A percentile compares a stretch with the other conserved stretches of the same genome.
phyloP scores from a whole-genome alignment of 768 basidiomycete species.

The Tricholoma terreum region DNA sequence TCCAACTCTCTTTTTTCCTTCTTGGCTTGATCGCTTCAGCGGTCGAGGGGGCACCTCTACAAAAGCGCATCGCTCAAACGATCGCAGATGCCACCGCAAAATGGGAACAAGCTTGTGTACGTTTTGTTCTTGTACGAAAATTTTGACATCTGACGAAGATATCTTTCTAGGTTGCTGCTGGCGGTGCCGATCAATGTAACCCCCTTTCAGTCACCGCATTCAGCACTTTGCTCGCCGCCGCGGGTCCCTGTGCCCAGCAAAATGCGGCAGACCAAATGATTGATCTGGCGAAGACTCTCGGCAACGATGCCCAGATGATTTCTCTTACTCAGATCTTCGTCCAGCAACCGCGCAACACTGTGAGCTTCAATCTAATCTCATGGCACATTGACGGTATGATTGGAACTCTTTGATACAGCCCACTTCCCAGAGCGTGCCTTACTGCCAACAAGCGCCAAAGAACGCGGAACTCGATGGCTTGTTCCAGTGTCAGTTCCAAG shows the following conservation, averaged over 20 bases:
- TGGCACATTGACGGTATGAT: background rate
- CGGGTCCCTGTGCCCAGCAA: conserved; percentile 54
- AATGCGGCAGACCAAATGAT: conserved; percentile 53
- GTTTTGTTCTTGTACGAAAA: conserved; percentile 12
- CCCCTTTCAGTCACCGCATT: conserved; percentile 53
- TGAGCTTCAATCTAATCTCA: conserved; percentile 19
- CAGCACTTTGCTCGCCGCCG: conserved; percentile 54
- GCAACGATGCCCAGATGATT: conserved; percentile 47
- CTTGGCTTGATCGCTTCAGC: conserved; percentile 30
- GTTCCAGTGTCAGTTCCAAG: conserved; percentile 58
- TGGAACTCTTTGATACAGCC: conserved; percentile 27
- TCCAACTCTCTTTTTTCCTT: conserved; percentile 29
- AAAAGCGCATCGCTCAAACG: conserved; percentile 47
- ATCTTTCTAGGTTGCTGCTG: conserved; percentile 43
- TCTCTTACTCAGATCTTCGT: conserved; percentile 48
- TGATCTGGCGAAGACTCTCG: conserved; percentile 41
- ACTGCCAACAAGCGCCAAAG: conserved; percentile 51
- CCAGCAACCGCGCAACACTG: conserved; percentile 58
- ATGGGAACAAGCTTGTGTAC: conserved; percentile 49
- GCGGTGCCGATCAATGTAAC: conserved; percentile 58
- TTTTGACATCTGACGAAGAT: background rate
- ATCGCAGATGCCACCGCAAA: conserved; percentile 37
- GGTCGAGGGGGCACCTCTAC: conserved; percentile 34
- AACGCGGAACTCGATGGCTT: conserved; percentile 52
- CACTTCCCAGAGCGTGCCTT: conserved; percentile 40